Percentiles rank a stretch among this genome's conserved stretches.
phyloP scores from a whole-genome alignment of 2,329 filamentous ascomycete genomes.

The Byssochlamys sp. region DNA sequence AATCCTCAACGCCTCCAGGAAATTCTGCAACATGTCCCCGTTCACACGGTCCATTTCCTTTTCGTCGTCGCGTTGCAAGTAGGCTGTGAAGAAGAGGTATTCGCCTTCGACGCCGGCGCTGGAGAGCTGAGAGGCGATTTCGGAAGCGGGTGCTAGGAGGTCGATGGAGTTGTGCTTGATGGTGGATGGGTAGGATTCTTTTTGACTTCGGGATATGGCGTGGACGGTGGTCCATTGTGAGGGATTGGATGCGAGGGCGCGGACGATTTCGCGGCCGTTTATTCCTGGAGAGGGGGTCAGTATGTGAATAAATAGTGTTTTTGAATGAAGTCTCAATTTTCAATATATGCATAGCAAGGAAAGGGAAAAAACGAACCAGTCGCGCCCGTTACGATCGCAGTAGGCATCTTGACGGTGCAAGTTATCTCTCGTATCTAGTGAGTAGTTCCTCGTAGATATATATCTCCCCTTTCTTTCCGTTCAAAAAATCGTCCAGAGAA shows the following conservation, averaged over 20 bases:
- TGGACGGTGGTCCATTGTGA: slow-evolving; percentile 16
- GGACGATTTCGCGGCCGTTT: not conserved
- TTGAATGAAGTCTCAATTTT: no score
- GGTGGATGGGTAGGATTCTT: slow-evolving; percentile 24
- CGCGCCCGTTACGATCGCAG: no score
- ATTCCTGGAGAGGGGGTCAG: not conserved
- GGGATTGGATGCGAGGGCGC: not conserved
- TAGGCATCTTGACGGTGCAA: no score
- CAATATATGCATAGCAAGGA: not conserved
- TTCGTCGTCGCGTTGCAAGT: slow-evolving; percentile 29
- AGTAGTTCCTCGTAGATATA: no score
- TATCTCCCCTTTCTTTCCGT: no score
- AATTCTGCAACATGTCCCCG: slow-evolving; percentile 38
- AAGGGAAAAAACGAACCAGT: no score
- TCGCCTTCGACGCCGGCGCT: slow-evolving; percentile 28
- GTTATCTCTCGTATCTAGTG: no score
- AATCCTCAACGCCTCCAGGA: slow-evolving; percentile 37
- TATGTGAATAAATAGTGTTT: no score
- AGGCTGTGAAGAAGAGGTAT: slow-evolving; percentile 35
- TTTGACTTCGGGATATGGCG: slow-evolving; percentile 33
- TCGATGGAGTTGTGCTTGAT: slow-evolving; percentile 32
- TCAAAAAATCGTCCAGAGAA: no score
- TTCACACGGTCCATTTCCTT: slow-evolving; percentile 31
- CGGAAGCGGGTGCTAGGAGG: slow-evolving; percentile 22
- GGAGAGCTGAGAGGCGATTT: slow-evolving; percentile 30